Percentiles rank a stretch among this genome's conserved stretches.
Evolutionary conservation across 2,329 filamentous ascomycete genomes (phyloP).

Genomic region (Sphaerulina populicola): DNA sequence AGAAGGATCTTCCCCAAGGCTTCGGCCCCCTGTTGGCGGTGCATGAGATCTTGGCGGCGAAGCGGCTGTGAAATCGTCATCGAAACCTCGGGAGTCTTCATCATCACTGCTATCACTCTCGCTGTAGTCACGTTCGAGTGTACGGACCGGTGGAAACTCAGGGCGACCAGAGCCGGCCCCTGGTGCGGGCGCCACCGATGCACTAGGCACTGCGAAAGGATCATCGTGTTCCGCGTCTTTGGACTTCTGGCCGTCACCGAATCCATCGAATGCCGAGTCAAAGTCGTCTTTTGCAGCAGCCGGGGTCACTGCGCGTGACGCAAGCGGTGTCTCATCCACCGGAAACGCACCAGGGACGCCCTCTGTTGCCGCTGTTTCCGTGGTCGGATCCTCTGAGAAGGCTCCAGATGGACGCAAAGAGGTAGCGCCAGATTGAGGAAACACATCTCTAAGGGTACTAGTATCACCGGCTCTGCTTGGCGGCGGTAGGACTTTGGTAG

Average conservation of each 20-base stretch:
- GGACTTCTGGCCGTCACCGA: constrained; percentile 39
- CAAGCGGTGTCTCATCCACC: constrained; percentile 41
- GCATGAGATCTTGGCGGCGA: constrained; percentile 32
- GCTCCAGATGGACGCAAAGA: constrained; percentile 9
- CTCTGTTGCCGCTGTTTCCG: constrained; percentile 19
- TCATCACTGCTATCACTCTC: constrained; percentile 59
- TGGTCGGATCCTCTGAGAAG: constrained; percentile 16
- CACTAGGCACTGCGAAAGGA: constrained; percentile 36
- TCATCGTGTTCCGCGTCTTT: constrained; percentile 24
- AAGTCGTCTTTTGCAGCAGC: constrained; percentile 56
- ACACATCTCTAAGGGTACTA: constrained; percentile 22
- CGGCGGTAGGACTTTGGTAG: constrained; percentile 36
- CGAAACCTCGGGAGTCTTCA: constrained; percentile 61
- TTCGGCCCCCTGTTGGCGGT: not conserved
- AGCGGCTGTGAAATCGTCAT: constrained; percentile 78
- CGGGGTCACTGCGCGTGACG: constrained; percentile 37
- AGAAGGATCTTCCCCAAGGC: not conserved
- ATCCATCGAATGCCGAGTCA: constrained; percentile 74
- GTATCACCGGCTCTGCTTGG: constrained; percentile 27
- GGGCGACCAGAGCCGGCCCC: constrained; percentile 15
- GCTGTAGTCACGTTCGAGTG: constrained; percentile 74
- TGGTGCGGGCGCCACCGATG: constrained; percentile 27
- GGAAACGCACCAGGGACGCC: constrained; percentile 46
- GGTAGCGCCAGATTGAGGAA: constrained; percentile 3
- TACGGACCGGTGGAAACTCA: constrained; percentile 92